Evolutionary conservation across 164 flowering plant species (phyloP).

Genomic region (Stephania cephalantha): DNA sequence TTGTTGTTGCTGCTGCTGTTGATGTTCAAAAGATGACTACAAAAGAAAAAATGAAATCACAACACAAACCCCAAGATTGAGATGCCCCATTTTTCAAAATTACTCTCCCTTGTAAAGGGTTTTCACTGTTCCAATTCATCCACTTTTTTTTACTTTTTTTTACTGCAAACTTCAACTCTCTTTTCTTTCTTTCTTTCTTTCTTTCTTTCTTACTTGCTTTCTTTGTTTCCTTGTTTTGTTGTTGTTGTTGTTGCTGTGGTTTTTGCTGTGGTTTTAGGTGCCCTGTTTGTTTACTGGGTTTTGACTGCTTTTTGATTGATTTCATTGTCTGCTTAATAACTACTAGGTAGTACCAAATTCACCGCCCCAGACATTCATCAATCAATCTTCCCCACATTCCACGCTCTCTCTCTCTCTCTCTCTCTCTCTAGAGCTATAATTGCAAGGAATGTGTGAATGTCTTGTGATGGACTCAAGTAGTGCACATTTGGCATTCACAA

Average conservation of each 20-base stretch:
- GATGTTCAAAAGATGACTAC: conserved; percentile 17
- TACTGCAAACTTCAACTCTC: conserved; percentile 4
- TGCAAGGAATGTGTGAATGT: conserved; percentile 25
- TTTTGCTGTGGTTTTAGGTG: background rate
- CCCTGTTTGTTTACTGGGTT: conserved; percentile 11
- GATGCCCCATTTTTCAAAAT: conserved; percentile 10
- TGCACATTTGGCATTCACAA: conserved; percentile 16
- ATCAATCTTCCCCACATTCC: conserved; percentile 21
- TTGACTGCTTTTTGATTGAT: background rate
- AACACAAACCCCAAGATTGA: background rate
- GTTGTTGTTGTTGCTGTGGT: no score
- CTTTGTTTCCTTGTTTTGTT: no score
- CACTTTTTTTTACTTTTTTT: no score
- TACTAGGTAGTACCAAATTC: conserved; percentile 29
- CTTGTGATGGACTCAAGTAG: conserved; percentile 35
- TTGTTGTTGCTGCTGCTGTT: conserved; percentile 3
- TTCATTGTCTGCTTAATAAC: conserved; percentile 18
- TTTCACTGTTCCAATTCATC: background rate
- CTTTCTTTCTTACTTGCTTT: background rate
- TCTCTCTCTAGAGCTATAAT: conserved; percentile 21
- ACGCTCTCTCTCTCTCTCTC: conserved; percentile 13
- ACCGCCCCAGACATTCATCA: conserved; percentile 13
- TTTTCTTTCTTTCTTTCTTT: background rate
- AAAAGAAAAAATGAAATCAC: conserved; percentile 17
- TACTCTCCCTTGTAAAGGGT: background rate